Evolutionary conservation across 169 alveolate genomes (phyloP).

Genomic region (Cryptosporidium sp.): DNA sequence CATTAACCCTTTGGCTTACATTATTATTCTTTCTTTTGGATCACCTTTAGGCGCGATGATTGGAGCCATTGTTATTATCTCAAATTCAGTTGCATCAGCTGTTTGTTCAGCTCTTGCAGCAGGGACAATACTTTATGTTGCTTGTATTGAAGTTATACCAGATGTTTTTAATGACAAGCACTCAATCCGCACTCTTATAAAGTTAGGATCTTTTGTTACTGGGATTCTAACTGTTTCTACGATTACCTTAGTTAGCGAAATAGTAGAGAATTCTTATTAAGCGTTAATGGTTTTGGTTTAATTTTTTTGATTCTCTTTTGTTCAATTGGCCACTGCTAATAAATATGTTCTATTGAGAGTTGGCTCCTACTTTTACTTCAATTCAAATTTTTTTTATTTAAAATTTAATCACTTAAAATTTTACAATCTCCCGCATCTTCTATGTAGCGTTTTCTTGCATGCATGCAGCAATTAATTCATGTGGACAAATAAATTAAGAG

Average conservation of each 20-base stretch:
- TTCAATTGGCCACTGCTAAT: neutral
- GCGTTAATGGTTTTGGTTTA: neutral
- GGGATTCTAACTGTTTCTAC: conserved; percentile 48
- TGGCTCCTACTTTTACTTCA: too few relatives aligned
- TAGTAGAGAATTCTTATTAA: conserved; percentile 53
- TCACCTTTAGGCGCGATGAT: conserved; percentile 58
- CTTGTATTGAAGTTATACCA: conserved; percentile 72
- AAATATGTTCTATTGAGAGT: neutral
- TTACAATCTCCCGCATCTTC: neutral
- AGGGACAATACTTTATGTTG: conserved; percentile 68
- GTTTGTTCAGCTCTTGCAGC: conserved; percentile 71
- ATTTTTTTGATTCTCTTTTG: neutral
- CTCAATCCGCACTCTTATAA: neutral
- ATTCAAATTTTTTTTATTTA: neutral
- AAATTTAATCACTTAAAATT: neutral
- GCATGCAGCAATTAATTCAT: conserved; percentile 3
- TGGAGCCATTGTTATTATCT: conserved; percentile 44
- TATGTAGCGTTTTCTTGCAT: neutral
- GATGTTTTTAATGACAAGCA: conserved; percentile 54
- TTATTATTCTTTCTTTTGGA: conserved; percentile 37
- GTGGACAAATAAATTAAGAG: conserved; percentile 16
- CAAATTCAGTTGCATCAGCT: conserved; percentile 44
- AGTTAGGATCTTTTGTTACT: conserved; percentile 29
- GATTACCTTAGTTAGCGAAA: conserved; percentile 36
- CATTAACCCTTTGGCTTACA: conserved; percentile 25